These are phyloP conservation scores for Stachybotrys echinatus DNA, from an alignment of 2,329 filamentous ascomycete species.

Conservation along the genomic window DNA sequence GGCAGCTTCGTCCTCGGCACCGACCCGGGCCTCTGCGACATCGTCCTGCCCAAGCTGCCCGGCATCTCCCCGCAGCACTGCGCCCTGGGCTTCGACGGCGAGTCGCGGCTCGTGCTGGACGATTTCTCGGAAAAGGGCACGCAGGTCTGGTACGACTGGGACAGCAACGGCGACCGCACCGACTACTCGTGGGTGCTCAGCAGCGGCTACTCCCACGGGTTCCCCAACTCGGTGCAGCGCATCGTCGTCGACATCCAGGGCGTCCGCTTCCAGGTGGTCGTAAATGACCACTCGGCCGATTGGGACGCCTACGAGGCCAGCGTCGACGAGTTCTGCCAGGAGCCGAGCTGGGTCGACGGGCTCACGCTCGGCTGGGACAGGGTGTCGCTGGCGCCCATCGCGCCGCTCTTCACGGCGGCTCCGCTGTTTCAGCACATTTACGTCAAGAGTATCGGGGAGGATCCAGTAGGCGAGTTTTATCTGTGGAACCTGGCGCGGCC, in stretches of 20 bases:
- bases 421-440: slow-evolving; percentile 28
- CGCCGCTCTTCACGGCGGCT: slow-evolving; percentile 19
- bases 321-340: slow-evolving; percentile 27
- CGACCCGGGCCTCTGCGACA: slow-evolving; percentile 27
- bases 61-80: slow-evolving; percentile 31
- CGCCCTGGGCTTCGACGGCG: slow-evolving; percentile 30
- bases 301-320: slow-evolving; percentile 24
- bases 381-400: slow-evolving; percentile 15
- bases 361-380: slow-evolving; percentile 21
- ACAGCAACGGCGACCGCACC: slow-evolving; percentile 28
- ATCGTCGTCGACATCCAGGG: slow-evolving; percentile 33
- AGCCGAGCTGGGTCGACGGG: slow-evolving; percentile 19
- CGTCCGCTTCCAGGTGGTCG: slow-evolving; percentile 30
- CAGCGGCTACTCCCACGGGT: slow-evolving; percentile 23
- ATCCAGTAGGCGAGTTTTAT: slow-evolving; percentile 29
- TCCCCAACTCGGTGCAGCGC: slow-evolving; percentile 25
- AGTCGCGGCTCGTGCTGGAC: slow-evolving; percentile 29
- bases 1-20: slow-evolving; percentile 33
- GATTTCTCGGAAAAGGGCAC: slow-evolving; percentile 32
- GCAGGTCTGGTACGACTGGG: slow-evolving; percentile 37
- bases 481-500: slow-evolving; percentile 34
- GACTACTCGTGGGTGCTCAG: slow-evolving; percentile 30
- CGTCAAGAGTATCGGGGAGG: slow-evolving; percentile 26
- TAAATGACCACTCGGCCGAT: slow-evolving; percentile 28
- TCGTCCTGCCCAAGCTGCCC: slow-evolving; percentile 27